Evolutionary conservation across 306 rosid genomes (phyloP).

Genomic region (Astragalus membranaceus): DNA sequence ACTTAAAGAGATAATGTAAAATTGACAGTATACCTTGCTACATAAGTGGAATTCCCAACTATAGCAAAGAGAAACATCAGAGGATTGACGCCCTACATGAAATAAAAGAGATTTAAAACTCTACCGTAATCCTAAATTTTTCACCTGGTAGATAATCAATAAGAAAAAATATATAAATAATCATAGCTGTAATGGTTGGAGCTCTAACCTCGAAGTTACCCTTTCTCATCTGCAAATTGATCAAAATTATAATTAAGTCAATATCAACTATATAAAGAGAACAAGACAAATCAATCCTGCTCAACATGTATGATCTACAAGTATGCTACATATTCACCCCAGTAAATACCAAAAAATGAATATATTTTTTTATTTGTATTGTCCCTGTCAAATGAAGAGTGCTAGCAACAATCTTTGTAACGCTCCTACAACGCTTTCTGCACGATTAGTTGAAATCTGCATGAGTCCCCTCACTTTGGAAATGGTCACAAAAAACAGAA

Average conservation of each 20-base stretch:
- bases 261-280: background rate
- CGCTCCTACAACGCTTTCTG: too few species aligned
- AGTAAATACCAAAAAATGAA: background rate
- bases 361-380: background rate
- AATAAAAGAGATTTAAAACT: background rate
- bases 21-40: slow-evolving; percentile 43
- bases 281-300: background rate
- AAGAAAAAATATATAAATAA: background rate
- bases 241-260: slow-evolving; percentile 21
- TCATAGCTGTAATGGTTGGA: background rate
- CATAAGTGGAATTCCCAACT: slow-evolving; percentile 53
- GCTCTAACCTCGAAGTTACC: slow-evolving; percentile 51
- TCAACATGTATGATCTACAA: background rate
- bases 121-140: too few species aligned
- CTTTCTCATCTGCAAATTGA: slow-evolving; percentile 56
- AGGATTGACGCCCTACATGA: slow-evolving; percentile 67
- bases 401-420: too few species aligned
- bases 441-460: too few species aligned
- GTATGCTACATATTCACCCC: background rate
- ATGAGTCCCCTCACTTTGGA: too few species aligned
- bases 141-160: too few species aligned
- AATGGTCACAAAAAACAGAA: too few species aligned
- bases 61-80: slow-evolving; percentile 65
- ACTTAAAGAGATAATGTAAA: background rate
- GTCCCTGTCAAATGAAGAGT: background rate